phyloP scores from a whole-genome alignment of 768 basidiomycete genomes.

The Leccinum uliginosum region DNA sequence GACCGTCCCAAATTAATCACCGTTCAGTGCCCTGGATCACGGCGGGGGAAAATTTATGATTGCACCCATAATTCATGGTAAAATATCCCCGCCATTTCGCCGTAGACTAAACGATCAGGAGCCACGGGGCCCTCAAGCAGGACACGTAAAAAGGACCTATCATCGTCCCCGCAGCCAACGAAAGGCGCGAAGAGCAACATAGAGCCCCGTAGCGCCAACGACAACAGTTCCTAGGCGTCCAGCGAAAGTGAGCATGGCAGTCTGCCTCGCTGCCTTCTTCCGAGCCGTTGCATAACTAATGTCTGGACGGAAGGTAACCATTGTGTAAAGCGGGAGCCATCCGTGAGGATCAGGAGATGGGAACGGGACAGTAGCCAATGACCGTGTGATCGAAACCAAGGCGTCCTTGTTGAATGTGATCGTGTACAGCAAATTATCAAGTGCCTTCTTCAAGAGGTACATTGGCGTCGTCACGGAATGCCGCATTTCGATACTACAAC shows the following conservation, averaged over 20 bases:
- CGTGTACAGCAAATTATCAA: slow-evolving; percentile 72
- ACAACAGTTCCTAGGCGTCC: slow-evolving; percentile 46
- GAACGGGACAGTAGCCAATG: slow-evolving; percentile 51
- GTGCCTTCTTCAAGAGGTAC: slow-evolving; percentile 73
- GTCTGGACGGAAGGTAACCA: slow-evolving; percentile 97
- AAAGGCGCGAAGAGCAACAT: slow-evolving; percentile 19
- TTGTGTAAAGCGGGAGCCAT: slow-evolving; percentile 93
- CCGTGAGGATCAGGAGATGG: slow-evolving; percentile 57
- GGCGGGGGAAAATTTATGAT: slow-evolving; percentile 19
- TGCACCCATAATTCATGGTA: slow-evolving; percentile 15
- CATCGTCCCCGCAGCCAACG: slow-evolving; percentile 22
- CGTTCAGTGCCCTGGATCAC: slow-evolving; percentile 24
- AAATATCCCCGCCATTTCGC: slow-evolving; percentile 18
- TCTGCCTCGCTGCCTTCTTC: slow-evolving; percentile 66
- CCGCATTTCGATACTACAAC: slow-evolving; percentile 85
- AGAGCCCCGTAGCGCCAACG: slow-evolving; percentile 42
- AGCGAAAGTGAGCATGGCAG: slow-evolving; percentile 49
- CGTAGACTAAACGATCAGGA: slow-evolving; percentile 21
- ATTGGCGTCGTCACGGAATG: slow-evolving; percentile 80
- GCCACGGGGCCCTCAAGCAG: slow-evolving; percentile 31
- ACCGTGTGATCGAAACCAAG: slow-evolving; percentile 42
- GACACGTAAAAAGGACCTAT: slow-evolving; percentile 16
- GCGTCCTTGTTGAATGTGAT: slow-evolving; percentile 51
- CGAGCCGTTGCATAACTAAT: slow-evolving; percentile 83
- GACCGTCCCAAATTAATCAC: slow-evolving; percentile 32